Conservation (phyloP, 192 early-diverging fungal genomes). For the Backusella macrospora region DNA sequence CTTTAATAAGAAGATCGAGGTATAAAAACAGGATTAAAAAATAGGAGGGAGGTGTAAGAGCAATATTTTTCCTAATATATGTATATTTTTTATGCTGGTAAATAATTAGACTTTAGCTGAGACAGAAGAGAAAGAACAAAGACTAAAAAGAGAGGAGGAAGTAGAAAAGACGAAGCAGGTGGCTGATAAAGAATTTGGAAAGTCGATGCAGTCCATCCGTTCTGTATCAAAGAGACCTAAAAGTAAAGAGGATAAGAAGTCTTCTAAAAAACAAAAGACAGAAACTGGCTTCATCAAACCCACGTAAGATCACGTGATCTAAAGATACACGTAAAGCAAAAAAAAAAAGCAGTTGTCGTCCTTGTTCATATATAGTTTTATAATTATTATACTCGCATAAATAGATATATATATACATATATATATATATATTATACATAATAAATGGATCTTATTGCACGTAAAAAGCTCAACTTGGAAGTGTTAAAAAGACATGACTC, state of each 20-base stretch:
- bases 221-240: neutral
- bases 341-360: too few species aligned
- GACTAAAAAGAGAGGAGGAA: slow-evolving; percentile 20
- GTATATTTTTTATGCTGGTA: neutral
- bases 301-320: neutral
- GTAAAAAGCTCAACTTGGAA: slow-evolving; percentile 76
- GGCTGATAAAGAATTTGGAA: slow-evolving; percentile 18
- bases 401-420: too few species aligned
- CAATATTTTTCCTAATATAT: neutral
- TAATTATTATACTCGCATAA: too few species aligned
- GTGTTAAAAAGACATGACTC: slow-evolving; percentile 85
- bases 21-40: neutral
- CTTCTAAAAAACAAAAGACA: slow-evolving; percentile 8
- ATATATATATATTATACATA: too few species aligned
- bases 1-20: slow-evolving; percentile 24
- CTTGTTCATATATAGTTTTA: too few species aligned
- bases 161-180: slow-evolving; percentile 5
- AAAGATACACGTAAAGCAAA: neutral
- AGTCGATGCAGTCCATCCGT: neutral
- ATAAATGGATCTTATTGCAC: slow-evolving; percentile 64
- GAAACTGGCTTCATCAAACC: neutral
- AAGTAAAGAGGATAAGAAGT: neutral
- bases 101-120: neutral
- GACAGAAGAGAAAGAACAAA: neutral
- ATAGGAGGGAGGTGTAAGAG: neutral